phyloP scores from a whole-genome alignment of 2,329 filamentous ascomycete species.

The Apiospora rasikravindrae region DNA sequence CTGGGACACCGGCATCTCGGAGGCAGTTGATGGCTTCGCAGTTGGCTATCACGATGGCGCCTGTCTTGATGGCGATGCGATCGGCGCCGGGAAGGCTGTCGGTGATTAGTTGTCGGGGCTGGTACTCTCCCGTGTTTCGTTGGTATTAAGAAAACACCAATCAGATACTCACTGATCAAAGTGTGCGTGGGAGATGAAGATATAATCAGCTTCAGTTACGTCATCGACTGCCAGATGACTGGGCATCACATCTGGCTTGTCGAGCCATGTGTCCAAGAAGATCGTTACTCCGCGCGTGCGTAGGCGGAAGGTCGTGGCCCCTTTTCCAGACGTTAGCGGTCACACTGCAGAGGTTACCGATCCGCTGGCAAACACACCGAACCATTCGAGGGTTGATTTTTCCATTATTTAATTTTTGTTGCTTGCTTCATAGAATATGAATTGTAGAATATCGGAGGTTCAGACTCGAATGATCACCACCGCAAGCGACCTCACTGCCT shows the following conservation, averaged over 20 bases:
- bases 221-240: slow-evolving; percentile 27
- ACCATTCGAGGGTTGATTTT: neutral
- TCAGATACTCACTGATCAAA: slow-evolving; percentile 30
- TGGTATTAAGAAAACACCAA: neutral
- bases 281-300: slow-evolving; percentile 25
- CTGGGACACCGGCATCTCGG: slow-evolving; percentile 30
- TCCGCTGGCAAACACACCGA: neutral
- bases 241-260: slow-evolving; percentile 23
- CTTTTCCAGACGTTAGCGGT: slow-evolving; percentile 13
- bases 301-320: slow-evolving; percentile 24
- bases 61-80: slow-evolving; percentile 32
- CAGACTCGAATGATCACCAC: neutral
- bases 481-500: neutral
- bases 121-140: neutral
- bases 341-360: neutral
- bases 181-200: slow-evolving; percentile 34
- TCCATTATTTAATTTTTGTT: neutral
- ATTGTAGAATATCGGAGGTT: neutral
- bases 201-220: slow-evolving; percentile 32
- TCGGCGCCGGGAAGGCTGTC: slow-evolving; percentile 33
- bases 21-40: slow-evolving; percentile 32
- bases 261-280: slow-evolving; percentile 28
- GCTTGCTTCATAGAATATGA: neutral
- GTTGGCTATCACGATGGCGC: slow-evolving; percentile 32
- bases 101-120: neutral